Evolutionary conservation across 768 basidiomycete genomes (phyloP).

Genomic region (Porpolomopsis calyptriformis): DNA sequence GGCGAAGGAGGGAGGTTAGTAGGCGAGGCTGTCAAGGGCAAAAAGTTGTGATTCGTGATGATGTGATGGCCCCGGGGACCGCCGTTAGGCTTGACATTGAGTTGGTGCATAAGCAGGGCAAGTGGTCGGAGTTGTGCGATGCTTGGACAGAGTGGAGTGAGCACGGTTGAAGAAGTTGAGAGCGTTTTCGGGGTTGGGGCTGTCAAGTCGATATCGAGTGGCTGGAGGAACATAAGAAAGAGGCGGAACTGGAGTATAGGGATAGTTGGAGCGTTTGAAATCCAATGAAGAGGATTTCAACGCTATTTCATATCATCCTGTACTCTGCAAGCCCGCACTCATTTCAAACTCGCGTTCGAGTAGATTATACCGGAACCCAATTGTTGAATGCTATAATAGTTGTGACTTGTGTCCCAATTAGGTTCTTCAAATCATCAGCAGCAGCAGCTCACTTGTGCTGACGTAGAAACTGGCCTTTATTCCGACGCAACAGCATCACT

Average conservation of each 20-base stretch:
- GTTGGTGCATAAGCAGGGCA: slow-evolving; percentile 53
- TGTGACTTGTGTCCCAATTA: too few relatives aligned
- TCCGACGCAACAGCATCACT: too few relatives aligned
- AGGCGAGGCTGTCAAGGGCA: slow-evolving; percentile 71
- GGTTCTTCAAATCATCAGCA: too few relatives aligned
- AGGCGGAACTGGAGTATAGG: slow-evolving; percentile 63
- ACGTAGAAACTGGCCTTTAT: too few relatives aligned
- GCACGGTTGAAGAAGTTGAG: slow-evolving; percentile 79
- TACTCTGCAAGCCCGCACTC: too few relatives aligned
- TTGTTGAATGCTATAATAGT: too few relatives aligned
- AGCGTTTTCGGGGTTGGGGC: slow-evolving; percentile 53
- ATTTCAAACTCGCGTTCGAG: too few relatives aligned
- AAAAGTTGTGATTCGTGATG: slow-evolving; percentile 87
- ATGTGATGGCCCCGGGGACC: slow-evolving; percentile 90
- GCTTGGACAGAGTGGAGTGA: slow-evolving; percentile 63
- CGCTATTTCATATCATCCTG: too few relatives aligned
- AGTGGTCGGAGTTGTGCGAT: slow-evolving; percentile 81
- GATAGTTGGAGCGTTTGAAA: slow-evolving; percentile 21
- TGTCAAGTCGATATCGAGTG: slow-evolving; percentile 78
- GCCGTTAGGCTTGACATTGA: slow-evolving; percentile 80
- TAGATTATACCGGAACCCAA: too few relatives aligned
- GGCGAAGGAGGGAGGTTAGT: slow-evolving; percentile 92
- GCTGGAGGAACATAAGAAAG: slow-evolving; percentile 53
- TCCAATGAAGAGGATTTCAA: too few relatives aligned
- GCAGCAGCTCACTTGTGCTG: too few relatives aligned